Conservation (phyloP, 345 rosid species). For the Luvunga scandens region DNA sequence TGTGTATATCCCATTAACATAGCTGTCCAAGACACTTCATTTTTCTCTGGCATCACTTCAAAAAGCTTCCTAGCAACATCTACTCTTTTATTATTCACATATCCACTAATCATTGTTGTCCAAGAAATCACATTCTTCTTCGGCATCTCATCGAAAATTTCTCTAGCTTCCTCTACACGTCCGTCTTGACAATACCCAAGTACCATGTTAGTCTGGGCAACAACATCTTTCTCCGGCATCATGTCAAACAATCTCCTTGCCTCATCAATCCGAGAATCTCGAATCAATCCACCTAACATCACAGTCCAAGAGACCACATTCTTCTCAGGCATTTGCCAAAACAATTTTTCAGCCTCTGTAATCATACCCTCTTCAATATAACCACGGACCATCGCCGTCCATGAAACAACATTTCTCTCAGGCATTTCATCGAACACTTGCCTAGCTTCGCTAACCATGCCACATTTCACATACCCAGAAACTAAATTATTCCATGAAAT, state of each 20-base stretch:
- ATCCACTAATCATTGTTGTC: conserved; percentile 77
- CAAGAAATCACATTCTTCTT: conserved; percentile 69
- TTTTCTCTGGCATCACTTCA: conserved; percentile 81
- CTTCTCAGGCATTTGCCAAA: conserved; percentile 75
- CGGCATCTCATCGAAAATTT: conserved; percentile 68
- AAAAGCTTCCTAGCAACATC: conserved; percentile 83
- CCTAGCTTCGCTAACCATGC: conserved; percentile 55
- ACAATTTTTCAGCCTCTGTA: conserved; percentile 53
- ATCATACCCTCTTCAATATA: conserved; percentile 60
- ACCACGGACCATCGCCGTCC: conserved; percentile 78
- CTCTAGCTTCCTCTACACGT: conserved; percentile 58
- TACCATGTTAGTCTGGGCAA: conserved; percentile 77
- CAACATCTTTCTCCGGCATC: conserved; percentile 77
- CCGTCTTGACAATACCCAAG: conserved; percentile 69
- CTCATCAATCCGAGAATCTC: conserved; percentile 52
- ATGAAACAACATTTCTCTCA: conserved; percentile 61
- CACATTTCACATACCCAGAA: conserved; percentile 62
- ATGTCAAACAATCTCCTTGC: conserved; percentile 52
- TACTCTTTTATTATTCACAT: conserved; percentile 54
- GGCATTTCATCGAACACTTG: conserved; percentile 64
- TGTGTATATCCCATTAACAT: conserved; percentile 77
- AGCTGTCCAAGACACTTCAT: conserved; percentile 77
- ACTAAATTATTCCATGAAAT: conserved; percentile 75
- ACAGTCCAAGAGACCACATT: conserved; percentile 84
- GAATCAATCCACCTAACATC: conserved; percentile 72